Conservation (phyloP, 2,329 filamentous ascomycete genomes). For the Kalaharituber pfeilii region DNA sequence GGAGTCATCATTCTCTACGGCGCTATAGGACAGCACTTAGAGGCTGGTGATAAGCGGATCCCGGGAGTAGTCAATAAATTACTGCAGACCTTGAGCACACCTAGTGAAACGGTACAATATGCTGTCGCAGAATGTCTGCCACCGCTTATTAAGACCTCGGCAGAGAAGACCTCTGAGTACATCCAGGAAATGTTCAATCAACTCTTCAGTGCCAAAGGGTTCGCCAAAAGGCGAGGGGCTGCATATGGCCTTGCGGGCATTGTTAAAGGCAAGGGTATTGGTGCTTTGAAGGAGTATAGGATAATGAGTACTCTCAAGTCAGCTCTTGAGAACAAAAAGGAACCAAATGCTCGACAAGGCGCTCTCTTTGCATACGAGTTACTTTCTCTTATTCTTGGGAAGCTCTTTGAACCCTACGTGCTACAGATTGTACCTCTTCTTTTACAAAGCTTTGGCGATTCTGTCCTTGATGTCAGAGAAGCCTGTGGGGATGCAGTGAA, state of each 20-base stretch:
- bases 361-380: constrained; percentile 82
- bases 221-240: constrained; percentile 79
- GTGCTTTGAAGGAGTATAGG: constrained; percentile 63
- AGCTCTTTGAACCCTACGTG: constrained; percentile 87
- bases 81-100: constrained; percentile 73
- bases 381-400: constrained; percentile 66
- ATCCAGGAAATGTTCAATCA: constrained; percentile 64
- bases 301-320: constrained; percentile 65
- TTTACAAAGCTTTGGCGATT: constrained; percentile 74
- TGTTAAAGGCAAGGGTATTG: constrained; percentile 71
- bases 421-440: constrained; percentile 89
- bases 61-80: constrained; percentile 76
- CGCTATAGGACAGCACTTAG: constrained; percentile 73
- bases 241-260: constrained; percentile 89
- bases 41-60: constrained; percentile 68
- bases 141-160: constrained; percentile 67
- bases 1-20: constrained; percentile 96
- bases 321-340: constrained; percentile 90
- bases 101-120: constrained; percentile 91
- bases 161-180: constrained; percentile 61
- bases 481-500: constrained; percentile 86
- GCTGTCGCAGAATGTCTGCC: constrained; percentile 89
- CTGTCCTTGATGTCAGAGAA: constrained; percentile 74
- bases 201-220: constrained; percentile 73
- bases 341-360: constrained; percentile 71